These are phyloP conservation scores for Pseudoscleropodium purum DNA, from an alignment of 225 moss, liverwort and hornwort species.

Conservation along the genomic window DNA sequence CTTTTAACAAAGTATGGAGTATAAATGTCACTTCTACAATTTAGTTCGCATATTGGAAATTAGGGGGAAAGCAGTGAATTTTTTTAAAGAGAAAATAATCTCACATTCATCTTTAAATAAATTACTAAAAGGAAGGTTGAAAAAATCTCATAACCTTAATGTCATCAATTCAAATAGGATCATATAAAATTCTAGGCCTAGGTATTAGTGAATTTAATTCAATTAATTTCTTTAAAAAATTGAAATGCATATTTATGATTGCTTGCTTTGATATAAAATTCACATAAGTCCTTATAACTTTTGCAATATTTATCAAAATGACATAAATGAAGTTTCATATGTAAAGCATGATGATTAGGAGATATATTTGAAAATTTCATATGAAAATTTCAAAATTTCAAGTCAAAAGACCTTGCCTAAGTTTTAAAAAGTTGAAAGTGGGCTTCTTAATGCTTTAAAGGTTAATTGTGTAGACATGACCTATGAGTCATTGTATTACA, in stretches of 20 bases:
- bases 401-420: neutral
- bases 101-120: neutral
- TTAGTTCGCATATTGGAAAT: neutral
- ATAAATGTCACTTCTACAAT: neutral
- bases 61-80: accelerated
- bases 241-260: neutral
- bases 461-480: neutral
- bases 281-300: neutral
- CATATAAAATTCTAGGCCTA: neutral
- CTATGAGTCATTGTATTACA: neutral
- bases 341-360: neutral
- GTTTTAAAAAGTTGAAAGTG: neutral
- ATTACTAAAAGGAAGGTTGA: too few relatives aligned
- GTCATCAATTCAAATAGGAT: neutral
- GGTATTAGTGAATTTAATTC: neutral
- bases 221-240: neutral
- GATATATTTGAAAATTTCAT: neutral
- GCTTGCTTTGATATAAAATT: neutral
- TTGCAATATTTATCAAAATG: neutral
- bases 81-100: neutral
- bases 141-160: neutral
- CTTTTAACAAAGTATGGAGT: neutral
- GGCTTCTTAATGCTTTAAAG: neutral
- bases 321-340: neutral
- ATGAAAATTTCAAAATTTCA: neutral